Evolutionary conservation across 441 rosid species (phyloP).

Genomic region (Erodium texanum): DNA sequence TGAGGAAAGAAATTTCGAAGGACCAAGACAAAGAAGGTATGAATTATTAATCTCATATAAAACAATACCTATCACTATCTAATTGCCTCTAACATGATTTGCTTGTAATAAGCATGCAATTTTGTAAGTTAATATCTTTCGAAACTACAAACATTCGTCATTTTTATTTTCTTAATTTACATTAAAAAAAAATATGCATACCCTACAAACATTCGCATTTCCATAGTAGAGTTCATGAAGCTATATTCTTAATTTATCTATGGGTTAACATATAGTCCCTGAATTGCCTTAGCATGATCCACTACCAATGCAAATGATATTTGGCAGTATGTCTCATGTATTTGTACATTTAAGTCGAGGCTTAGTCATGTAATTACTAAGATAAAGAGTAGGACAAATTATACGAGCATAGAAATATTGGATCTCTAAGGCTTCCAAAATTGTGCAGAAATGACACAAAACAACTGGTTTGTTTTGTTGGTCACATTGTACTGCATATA

Average conservation of each 20-base stretch:
- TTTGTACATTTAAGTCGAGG: background rate
- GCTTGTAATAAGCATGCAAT: background rate
- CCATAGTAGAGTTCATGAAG: background rate
- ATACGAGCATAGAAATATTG: background rate
- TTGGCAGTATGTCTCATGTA: background rate
- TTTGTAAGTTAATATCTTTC: background rate
- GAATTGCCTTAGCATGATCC: background rate
- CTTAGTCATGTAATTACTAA: constrained; percentile 1
- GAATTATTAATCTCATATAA: constrained; percentile 4
- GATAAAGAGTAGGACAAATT: background rate
- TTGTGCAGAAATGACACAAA: background rate
- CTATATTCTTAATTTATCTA: background rate
- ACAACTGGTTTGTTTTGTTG: background rate
- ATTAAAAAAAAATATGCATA: no score
- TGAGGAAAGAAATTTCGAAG: background rate
- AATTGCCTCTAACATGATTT: constrained; percentile 6
- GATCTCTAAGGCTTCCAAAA: constrained; percentile 10
- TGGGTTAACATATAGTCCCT: background rate
- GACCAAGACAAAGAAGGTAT: constrained; percentile 1
- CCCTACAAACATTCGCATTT: constrained; percentile 6
- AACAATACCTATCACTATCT: background rate
- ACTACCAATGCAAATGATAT: background rate
- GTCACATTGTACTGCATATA: background rate
- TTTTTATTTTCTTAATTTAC: background rate
- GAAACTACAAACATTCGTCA: background rate